Conservation (phyloP, 1,284 basidiomycete species). For the Cryptococcus hybrid region DNA sequence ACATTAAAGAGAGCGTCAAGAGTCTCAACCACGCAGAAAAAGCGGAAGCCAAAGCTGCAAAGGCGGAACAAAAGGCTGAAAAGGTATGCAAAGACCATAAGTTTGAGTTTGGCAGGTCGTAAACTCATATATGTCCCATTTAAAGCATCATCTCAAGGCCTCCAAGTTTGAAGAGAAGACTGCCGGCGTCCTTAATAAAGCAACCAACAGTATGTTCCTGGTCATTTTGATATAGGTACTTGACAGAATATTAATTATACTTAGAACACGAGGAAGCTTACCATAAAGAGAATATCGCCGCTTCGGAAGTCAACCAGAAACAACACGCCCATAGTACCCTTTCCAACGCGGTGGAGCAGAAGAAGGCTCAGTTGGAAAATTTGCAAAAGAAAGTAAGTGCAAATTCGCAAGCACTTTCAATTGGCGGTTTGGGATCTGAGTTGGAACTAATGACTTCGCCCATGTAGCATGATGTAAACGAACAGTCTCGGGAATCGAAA, state of each 20-base stretch:
- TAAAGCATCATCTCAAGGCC: conserved; percentile 36
- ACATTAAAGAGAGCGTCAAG: conserved; percentile 35
- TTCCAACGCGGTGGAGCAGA: conserved; percentile 19
- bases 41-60: conserved; percentile 34
- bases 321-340: conserved; percentile 24
- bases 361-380: conserved; percentile 29
- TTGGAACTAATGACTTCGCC: not conserved
- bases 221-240: not conserved
- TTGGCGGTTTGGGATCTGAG: not conserved
- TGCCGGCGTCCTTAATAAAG: conserved; percentile 29
- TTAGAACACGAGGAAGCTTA: conserved; percentile 34
- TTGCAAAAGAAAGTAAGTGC: conserved; percentile 22
- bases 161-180: conserved; percentile 35
- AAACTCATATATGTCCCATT: not conserved
- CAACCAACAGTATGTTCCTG: conserved; percentile 28
- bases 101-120: conserved; percentile 1
- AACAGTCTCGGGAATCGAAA: conserved; percentile 15
- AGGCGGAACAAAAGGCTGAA: conserved; percentile 31
- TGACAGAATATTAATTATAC: not conserved
- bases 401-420: not conserved
- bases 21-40: conserved; percentile 39
- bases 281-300: conserved; percentile 21
- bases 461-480: conserved; percentile 18
- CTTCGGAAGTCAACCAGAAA: conserved; percentile 21
- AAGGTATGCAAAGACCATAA: conserved; percentile 11